Percentiles rank a stretch among this genome's conserved stretches.
These are phyloP conservation scores for Mycena leptocephala DNA, from an alignment of 768 basidiomycete species.

Conservation along the genomic window DNA sequence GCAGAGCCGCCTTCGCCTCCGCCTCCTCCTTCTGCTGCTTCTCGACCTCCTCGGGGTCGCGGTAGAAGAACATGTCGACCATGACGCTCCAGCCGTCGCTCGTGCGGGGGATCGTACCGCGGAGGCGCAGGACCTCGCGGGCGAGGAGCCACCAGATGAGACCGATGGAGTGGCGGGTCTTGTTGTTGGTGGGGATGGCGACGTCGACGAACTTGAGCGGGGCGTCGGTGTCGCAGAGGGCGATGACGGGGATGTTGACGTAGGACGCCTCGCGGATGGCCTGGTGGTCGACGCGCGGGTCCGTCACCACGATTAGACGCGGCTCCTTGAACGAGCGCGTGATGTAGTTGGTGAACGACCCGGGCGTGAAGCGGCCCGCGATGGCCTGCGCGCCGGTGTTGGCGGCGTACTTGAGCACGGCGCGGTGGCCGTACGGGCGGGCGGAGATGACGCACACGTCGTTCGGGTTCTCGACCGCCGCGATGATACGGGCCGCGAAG, in stretches of 20 bases:
- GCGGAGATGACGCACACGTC: slow-evolving; percentile 99
- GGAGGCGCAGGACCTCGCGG: slow-evolving; percentile 96
- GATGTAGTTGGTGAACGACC: slow-evolving; percentile 99
- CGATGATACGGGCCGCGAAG: slow-evolving; percentile 97
- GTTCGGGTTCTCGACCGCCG: slow-evolving; percentile 97
- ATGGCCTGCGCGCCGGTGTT: slow-evolving; percentile 99
- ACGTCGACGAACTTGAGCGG: slow-evolving; percentile 98
- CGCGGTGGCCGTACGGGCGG: slow-evolving; percentile 98
- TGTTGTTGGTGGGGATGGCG: slow-evolving; percentile 99
- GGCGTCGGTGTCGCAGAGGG: slow-evolving; percentile 98
- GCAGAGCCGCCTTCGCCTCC: slow-evolving; percentile 83
- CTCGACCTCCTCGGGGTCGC: slow-evolving; percentile 99
- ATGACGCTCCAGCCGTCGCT: slow-evolving; percentile 97
- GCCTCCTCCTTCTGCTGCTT: slow-evolving; percentile 97
- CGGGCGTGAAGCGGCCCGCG: slow-evolving; percentile 99
- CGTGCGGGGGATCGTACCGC: slow-evolving; percentile 94
- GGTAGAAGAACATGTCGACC: slow-evolving; percentile 99
- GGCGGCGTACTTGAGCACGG: slow-evolving; percentile 97
- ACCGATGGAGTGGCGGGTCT: slow-evolving; percentile 97
- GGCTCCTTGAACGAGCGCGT: slow-evolving; percentile 99
- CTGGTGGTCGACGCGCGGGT: slow-evolving; percentile 99
- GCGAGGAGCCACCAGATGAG: slow-evolving; percentile 98
- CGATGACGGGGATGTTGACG: slow-evolving; percentile 99
- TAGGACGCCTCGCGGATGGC: slow-evolving; percentile 99
- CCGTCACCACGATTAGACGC: slow-evolving; percentile 97